A percentile compares a stretch with the other conserved stretches of the same genome.
Conservation (phyloP, 805 yeast genomes). For the Brettanomyces sp. region DNA sequence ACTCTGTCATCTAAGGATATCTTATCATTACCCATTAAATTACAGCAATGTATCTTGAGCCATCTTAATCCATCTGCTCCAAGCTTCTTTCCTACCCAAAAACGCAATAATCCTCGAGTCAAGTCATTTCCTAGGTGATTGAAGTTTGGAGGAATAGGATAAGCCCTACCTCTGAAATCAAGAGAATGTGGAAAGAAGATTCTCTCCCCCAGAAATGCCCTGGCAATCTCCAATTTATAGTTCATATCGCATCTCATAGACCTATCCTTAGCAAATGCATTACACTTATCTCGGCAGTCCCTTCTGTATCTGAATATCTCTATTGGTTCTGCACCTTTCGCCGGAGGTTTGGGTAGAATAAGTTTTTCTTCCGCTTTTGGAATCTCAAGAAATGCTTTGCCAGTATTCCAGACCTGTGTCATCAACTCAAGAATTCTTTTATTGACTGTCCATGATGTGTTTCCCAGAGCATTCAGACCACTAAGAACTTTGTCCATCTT, state of each 20-base stretch:
- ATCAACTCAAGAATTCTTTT: slow-evolving; percentile 57
- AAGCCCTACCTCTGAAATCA: slow-evolving; percentile 80
- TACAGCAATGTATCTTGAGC: slow-evolving; percentile 70
- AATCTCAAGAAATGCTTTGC: slow-evolving; percentile 63
- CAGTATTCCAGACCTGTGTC: slow-evolving; percentile 80
- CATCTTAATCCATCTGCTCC: slow-evolving; percentile 61
- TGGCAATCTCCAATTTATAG: slow-evolving; percentile 88
- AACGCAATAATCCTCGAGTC: slow-evolving; percentile 59
- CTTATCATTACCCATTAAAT: slow-evolving; percentile 68
- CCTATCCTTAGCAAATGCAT: slow-evolving; percentile 56
- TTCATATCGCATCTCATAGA: slow-evolving; percentile 91
- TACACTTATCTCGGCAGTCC: slow-evolving; percentile 44
- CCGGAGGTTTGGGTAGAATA: slow-evolving; percentile 46
- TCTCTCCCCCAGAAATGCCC: slow-evolving; percentile 78
- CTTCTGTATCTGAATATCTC: slow-evolving; percentile 62
- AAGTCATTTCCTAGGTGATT: slow-evolving; percentile 76
- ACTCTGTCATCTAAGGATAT: slow-evolving; percentile 58
- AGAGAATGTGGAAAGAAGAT: slow-evolving; percentile 74
- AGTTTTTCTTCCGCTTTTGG: slow-evolving; percentile 42
- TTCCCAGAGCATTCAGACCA: slow-evolving; percentile 80
- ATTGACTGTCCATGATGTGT: slow-evolving; percentile 90
- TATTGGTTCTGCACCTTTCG: slow-evolving; percentile 60
- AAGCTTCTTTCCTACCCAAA: slow-evolving; percentile 68
- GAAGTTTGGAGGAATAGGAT: slow-evolving; percentile 72
- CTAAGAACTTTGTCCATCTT: slow-evolving; percentile 58